Percentiles rank a stretch among this genome's conserved stretches.
phyloP scores from a whole-genome alignment of 257 asterid genomes.

The Prunella vulgaris region DNA sequence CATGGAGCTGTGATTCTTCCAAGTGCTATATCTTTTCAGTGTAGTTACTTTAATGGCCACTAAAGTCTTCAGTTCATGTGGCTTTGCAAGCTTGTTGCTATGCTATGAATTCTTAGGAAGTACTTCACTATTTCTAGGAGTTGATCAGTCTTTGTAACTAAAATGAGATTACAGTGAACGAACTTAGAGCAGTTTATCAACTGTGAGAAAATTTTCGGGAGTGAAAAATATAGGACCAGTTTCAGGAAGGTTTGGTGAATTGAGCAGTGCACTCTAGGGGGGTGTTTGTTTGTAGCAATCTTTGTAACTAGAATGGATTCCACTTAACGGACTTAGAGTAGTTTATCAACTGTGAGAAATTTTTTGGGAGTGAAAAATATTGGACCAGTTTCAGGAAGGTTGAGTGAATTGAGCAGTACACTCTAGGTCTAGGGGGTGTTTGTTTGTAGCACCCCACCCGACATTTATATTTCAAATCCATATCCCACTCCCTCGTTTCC shows the following conservation, averaged over 20 bases:
- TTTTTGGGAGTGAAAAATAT: background rate
- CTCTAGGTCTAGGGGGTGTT: background rate
- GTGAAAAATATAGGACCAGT: background rate
- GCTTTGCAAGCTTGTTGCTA: background rate
- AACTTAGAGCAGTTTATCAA: background rate
- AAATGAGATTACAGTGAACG: background rate
- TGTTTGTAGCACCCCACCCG: too few species aligned
- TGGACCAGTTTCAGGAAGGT: background rate
- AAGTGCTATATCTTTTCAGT: background rate
- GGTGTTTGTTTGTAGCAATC: background rate
- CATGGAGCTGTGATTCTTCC: background rate
- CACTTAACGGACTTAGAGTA: too few species aligned
- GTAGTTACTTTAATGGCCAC: background rate
- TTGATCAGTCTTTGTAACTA: background rate
- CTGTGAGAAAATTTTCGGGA: background rate
- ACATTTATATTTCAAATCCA: too few species aligned
- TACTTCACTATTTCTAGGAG: conserved; percentile 1
- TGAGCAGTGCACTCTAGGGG: background rate
- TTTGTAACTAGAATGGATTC: background rate
- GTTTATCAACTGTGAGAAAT: background rate
- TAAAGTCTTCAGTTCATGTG: background rate
- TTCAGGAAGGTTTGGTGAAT: background rate
- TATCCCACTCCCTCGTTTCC: too few species aligned
- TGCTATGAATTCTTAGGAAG: background rate
- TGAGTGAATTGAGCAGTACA: background rate